Evolutionary conservation across 2,329 filamentous ascomycete genomes (phyloP), one percentile per base, ranked within the genome.

Genomic region (Chaetomiaceae sp.): DNA sequence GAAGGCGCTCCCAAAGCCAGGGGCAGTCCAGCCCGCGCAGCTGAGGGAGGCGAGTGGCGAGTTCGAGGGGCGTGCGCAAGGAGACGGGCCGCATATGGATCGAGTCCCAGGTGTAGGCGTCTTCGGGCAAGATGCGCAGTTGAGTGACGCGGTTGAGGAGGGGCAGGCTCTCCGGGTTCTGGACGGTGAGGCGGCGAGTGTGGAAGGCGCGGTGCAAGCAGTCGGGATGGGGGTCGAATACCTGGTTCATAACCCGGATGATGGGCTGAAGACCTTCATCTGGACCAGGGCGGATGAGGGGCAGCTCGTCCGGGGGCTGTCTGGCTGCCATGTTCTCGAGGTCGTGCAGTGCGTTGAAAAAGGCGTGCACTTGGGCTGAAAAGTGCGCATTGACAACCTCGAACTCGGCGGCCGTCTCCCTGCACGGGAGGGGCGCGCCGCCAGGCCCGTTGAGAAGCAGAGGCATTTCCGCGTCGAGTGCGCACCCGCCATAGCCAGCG

Each of bases 1-100:
- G 58, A 20, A 55, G 34, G 43, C 58, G 57, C 52, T 63, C 60
- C 60, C 61, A 59, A 41, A 63, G 38, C 57, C 58, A 63, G 39
- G 53, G 57, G 30, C 55, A 55, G 35, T 45, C 35, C 9, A 58
- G 53, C 46, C 56, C 52, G 46, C 53, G 39, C 4, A 59, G 56
- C 20, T 49, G 44, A 23, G 61, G 56, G 27, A 63, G 56, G 51
- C 49, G 53, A 43, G 55, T 45, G 41, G 55, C 54, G 50, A 60
- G 56, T 30, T 62, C 49, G 21, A 63, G 46, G 12, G 55, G 61
- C 40, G 55, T 48, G 34, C 55, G 47, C 16, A 41, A 46, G 30
- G 60, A 63, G 38, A 62, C 13, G 35, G 60, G 59, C 19, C 58
- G 60, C 42, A 41, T 33, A 35, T 34, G 8, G 25, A 30, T 13